Conservation (phyloP, 768 basidiomycete genomes). For the Lenzites betulinus region DNA sequence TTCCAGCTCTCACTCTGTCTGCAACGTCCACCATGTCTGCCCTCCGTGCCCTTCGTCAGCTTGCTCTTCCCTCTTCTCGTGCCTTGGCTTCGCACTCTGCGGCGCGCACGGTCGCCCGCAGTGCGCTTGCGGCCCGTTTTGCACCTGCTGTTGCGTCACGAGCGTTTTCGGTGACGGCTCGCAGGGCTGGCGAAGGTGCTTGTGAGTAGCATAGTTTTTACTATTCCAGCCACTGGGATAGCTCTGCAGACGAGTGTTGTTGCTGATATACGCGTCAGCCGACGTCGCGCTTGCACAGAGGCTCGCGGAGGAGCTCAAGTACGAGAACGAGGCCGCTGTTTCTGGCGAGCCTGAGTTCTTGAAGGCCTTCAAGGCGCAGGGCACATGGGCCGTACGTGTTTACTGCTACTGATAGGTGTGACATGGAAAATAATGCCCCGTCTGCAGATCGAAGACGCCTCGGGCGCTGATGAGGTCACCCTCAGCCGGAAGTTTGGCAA, state of each 20-base stretch:
- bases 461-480: constrained; percentile 79
- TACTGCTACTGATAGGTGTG: neutral
- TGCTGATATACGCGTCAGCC: constrained; percentile 41
- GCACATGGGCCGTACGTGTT: constrained; percentile 73
- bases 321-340: constrained; percentile 67
- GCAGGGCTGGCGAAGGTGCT: constrained; percentile 45
- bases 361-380: constrained; percentile 67
- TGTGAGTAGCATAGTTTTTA: constrained; percentile 36
- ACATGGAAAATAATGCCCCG: too few relatives aligned
- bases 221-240: neutral
- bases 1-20: neutral
- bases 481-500: constrained; percentile 87
- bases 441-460: constrained; percentile 63
- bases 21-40: constrained; percentile 53
- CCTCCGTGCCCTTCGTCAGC: constrained; percentile 59
- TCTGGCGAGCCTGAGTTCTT: constrained; percentile 71
- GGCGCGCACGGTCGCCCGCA: constrained; percentile 23
- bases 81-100: constrained; percentile 31
- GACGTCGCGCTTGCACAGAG: constrained; percentile 77
- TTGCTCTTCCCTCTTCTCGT: constrained; percentile 48
- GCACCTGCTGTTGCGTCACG: constrained; percentile 34
- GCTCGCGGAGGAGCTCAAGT: constrained; percentile 80
- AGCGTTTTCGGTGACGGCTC: constrained; percentile 43
- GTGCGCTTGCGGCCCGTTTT: constrained; percentile 27
- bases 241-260: neutral